Base-by-base conservation (phyloP, 139 green algal species). In the Asterochloris erici region DNA sequence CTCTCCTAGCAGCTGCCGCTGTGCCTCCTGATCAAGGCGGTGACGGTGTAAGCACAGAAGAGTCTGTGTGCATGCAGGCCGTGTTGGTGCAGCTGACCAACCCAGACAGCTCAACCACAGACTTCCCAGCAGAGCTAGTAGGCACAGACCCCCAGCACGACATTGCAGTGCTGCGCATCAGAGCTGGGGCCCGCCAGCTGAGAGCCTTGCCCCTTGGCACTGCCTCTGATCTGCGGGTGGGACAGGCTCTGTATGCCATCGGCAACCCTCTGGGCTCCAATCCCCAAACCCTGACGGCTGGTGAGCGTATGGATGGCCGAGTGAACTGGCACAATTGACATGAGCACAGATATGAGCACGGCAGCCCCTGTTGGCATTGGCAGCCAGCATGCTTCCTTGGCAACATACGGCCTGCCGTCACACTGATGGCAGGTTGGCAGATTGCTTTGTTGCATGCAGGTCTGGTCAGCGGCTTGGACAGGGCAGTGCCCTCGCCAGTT, bases 211-310 rank as follows among this genome's bases (percentile, higher is more conserved):
- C 82, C 23, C 61, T 91, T 29, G 88, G 84, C 74, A 84, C 79
- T 14, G 87, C 88, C 16, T 74, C 27, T 0, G 87, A 83, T 9
- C 82, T 93, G 62, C 79, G 89, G 82, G 89, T 94, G n/a, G 93
- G 93, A 9, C 93, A 96, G 85, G 85, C 83, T 14, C 88, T 93
- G 38, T 95, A 88, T 82, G 89, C 93, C 0, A 87, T 95, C 60
- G 93, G 93, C 77, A 89, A 88, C 62, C 87, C 88, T 0, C 87
- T 83, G 47, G 90, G 88, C 62, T 79, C 91, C 11, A 73, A 79
- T 11, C 38, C 38, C 38, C 82, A 86, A 60, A 91, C 88, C 0
- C 76, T 94, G 26, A 90, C 87, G 21, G 85, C 82, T 28, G 93
- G 93, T 14, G 85, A 54, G 38, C 38, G 38, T 54, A 54, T 54